A percentile compares a stretch with the other conserved stretches of the same genome.
phyloP scores from a whole-genome alignment of 805 yeast genomes.

The Candida vartiovaarae region DNA sequence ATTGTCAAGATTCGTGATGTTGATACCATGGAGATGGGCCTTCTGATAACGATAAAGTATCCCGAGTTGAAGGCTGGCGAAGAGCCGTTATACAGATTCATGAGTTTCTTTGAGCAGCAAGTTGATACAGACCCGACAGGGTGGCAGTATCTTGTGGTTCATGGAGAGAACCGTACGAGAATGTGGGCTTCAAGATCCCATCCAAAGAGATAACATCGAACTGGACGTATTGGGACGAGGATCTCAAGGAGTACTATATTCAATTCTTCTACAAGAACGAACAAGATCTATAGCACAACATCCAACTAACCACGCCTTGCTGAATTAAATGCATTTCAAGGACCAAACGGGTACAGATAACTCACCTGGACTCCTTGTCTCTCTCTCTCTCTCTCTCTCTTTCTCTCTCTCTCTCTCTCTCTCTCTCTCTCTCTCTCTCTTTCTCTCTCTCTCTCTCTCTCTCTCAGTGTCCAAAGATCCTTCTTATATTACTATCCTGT shows the following conservation, averaged over 20 bases:
- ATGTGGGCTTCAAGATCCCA: conserved; percentile 70
- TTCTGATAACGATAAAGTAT: conserved; percentile 53
- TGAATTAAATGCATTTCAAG: background rate
- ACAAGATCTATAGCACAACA: background rate
- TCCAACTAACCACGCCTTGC: too few species aligned
- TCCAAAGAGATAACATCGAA: conserved; percentile 37
- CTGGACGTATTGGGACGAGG: conserved; percentile 74
- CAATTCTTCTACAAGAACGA: conserved; percentile 52
- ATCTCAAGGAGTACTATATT: conserved; percentile 57
- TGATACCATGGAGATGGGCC: conserved; percentile 49
- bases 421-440: too few species aligned
- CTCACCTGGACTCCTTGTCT: too few species aligned
- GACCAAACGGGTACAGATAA: background rate
- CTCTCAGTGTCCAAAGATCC: too few species aligned
- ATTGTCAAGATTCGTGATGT: conserved; percentile 65
- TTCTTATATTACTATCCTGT: too few species aligned
- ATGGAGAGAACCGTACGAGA: conserved; percentile 92
- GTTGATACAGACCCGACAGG: conserved; percentile 35
- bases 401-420: too few species aligned
- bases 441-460: too few species aligned
- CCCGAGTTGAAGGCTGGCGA: conserved; percentile 38
- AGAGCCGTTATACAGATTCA: conserved; percentile 62
- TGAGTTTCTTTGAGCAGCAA: conserved; percentile 68
- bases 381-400: too few species aligned
- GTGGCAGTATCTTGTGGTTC: conserved; percentile 66